A percentile compares a stretch with the other conserved stretches of the same genome.
Conservation (phyloP, 306 rosid species). For the Castanea crenata region DNA sequence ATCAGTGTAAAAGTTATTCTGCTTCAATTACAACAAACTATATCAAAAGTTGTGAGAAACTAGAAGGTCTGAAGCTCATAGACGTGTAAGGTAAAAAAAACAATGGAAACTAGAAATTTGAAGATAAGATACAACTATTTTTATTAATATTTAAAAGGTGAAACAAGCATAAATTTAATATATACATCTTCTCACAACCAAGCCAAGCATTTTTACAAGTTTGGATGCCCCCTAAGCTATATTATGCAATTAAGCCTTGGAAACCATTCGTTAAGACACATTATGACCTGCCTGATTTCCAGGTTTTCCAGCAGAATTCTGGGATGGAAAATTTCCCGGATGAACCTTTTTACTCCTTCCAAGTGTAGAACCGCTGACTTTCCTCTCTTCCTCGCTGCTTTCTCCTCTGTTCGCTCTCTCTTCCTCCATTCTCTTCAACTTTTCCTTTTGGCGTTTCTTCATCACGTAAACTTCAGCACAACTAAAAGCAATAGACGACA, state of each 20-base stretch:
- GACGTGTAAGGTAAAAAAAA: neutral
- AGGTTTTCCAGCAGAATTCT: constrained; percentile 2
- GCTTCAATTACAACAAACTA: too few relatives aligned
- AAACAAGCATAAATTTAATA: neutral
- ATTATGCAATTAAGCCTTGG: neutral
- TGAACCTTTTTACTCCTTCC: constrained; percentile 27
- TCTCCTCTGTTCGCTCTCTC: constrained; percentile 20
- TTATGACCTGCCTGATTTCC: neutral
- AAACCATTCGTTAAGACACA: neutral
- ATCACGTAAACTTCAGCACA: constrained; percentile 40
- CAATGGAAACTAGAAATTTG: neutral
- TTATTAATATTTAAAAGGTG: neutral
- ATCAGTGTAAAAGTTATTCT: too few relatives aligned
- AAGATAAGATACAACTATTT: neutral
- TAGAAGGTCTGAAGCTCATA: neutral
- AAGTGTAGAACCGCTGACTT: neutral
- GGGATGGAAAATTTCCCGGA: constrained; percentile 4
- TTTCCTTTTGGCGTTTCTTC: constrained; percentile 38
- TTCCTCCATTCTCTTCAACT: constrained; percentile 32
- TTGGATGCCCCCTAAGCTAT: neutral
- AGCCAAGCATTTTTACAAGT: neutral
- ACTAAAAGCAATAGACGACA: constrained; percentile 44
- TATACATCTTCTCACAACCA: neutral
- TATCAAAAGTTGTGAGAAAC: too few relatives aligned
- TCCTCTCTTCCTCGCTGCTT: neutral